Percentiles rank a stretch among this genome's conserved stretches.
These are phyloP conservation scores for Prunus kanzakura DNA, from an alignment of 306 rosid species.

Conservation along the genomic window DNA sequence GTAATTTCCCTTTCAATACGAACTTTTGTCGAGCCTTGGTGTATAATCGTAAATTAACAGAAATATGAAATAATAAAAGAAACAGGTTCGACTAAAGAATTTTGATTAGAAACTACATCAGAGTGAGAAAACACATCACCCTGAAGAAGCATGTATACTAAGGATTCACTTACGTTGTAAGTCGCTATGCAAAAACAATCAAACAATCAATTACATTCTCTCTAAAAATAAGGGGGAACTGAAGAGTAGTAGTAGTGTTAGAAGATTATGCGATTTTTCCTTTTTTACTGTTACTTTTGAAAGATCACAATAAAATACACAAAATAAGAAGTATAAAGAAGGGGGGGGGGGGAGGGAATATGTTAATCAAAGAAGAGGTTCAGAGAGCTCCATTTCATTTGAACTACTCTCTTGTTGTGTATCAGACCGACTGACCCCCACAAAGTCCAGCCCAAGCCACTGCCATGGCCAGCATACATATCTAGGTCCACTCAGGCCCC, in stretches of 20 bases:
- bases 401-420: conserved; percentile 48
- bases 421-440: conserved; percentile 58
- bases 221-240: conserved; percentile 24
- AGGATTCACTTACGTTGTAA: conserved; percentile 9
- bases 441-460: conserved; percentile 92
- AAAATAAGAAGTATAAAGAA: not conserved
- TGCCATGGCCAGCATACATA: conserved; percentile 99
- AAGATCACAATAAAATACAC: conserved; percentile 51
- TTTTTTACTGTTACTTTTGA: conserved; percentile 35
- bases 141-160: not conserved
- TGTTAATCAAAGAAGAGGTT: conserved; percentile 66
- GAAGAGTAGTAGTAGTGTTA: conserved; percentile 28
- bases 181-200: conserved; percentile 18
- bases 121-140: not conserved
- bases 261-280: conserved; percentile 26
- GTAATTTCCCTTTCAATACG: not conserved
- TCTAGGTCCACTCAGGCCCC: conserved; percentile 64
- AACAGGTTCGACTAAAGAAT: not conserved
- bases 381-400: conserved; percentile 98
- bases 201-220: conserved; percentile 19
- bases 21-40: not conserved
- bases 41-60: not conserved
- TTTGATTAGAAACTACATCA: not conserved
- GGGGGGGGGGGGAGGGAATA: not conserved
- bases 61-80: not conserved